These are phyloP conservation scores for Serendipita sp. DNA, from an alignment of 768 basidiomycete species.

Conservation along the genomic window DNA sequence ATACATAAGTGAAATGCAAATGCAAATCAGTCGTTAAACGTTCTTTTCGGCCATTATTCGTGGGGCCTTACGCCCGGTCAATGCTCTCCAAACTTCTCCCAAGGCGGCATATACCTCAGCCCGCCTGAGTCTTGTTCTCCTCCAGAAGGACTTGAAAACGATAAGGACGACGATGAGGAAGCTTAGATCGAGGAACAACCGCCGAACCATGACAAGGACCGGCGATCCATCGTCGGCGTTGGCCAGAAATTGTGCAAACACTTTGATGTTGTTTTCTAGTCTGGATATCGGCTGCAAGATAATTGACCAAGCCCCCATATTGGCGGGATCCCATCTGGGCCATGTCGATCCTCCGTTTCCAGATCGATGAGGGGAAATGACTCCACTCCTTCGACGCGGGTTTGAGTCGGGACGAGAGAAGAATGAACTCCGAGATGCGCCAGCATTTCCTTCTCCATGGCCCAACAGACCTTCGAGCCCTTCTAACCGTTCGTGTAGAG, in stretches of 20 bases:
- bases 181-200: constrained; percentile 62
- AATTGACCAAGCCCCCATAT: constrained; percentile 71
- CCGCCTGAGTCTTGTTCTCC: constrained; percentile 49
- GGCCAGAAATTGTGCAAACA: constrained; percentile 13
- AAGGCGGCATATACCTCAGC: constrained; percentile 53
- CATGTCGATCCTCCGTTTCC: background rate
- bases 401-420: background rate
- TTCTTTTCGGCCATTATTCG: constrained; percentile 37
- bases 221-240: constrained; percentile 42
- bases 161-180: constrained; percentile 54
- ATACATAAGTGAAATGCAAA: background rate
- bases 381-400: constrained; percentile 4
- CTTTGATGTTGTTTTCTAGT: constrained; percentile 17
- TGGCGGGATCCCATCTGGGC: constrained; percentile 49
- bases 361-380: background rate
- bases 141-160: constrained; percentile 46
- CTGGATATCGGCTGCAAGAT: constrained; percentile 49
- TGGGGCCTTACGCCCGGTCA: constrained; percentile 37
- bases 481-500: constrained; percentile 54
- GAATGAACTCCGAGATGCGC: background rate
- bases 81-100: constrained; percentile 49
- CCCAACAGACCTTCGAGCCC: constrained; percentile 32
- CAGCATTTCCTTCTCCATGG: background rate
- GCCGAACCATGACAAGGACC: constrained; percentile 47
- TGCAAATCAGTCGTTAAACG: constrained; percentile 17